phyloP scores from a whole-genome alignment of 306 rosid species.

The Fagus crenata region DNA sequence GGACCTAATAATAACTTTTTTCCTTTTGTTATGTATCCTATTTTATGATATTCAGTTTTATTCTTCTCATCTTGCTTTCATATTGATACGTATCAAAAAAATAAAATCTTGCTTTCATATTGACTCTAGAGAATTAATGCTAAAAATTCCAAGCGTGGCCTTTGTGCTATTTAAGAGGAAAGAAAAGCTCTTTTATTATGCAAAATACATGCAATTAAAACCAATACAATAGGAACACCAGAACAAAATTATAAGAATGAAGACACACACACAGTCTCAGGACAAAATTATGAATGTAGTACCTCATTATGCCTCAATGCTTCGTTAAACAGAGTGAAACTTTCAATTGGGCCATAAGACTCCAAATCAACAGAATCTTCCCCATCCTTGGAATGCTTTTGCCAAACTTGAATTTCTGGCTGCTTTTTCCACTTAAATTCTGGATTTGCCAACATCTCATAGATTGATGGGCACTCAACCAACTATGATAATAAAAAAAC shows the following conservation, averaged over 20 bases:
- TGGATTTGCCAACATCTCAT: conserved; percentile 91
- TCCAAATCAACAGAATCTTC: conserved; percentile 53
- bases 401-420: conserved; percentile 86
- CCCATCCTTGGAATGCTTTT: conserved; percentile 54
- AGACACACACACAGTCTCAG: neutral
- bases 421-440: conserved; percentile 65
- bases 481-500: conserved; percentile 48
- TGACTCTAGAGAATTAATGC: no score
- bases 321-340: conserved; percentile 59
- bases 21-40: neutral
- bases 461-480: conserved; percentile 92
- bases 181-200: neutral
- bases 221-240: neutral
- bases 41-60: neutral
- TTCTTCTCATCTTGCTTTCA: no score
- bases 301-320: conserved; percentile 84
- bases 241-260: neutral
- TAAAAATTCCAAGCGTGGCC: no score
- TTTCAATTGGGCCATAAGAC: conserved; percentile 57
- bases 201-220: neutral
- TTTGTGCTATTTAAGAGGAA: neutral
- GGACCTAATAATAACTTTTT: neutral
- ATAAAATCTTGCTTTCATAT: no score
- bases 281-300: conserved; percentile 10
- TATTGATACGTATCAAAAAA: no score